A percentile compares a stretch with the other conserved stretches of the same genome.
Evolutionary conservation across 805 yeast genomes (phyloP).

Genomic region (Nakazawaea pomicola): DNA sequence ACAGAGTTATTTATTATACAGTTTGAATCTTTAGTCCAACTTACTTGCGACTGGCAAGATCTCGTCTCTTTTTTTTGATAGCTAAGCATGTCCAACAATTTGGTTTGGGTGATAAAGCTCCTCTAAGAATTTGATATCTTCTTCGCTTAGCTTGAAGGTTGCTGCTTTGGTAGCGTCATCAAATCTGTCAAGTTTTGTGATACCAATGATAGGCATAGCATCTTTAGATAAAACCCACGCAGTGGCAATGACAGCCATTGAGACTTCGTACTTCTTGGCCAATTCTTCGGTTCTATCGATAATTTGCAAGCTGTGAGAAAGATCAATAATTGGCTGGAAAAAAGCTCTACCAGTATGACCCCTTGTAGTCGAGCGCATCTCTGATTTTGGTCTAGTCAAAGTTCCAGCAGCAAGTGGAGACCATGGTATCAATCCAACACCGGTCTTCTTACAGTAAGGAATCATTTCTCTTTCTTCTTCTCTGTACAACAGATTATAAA

Average conservation of each 20-base stretch:
- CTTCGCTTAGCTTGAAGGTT: conserved; percentile 32
- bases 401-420: conserved; percentile 54
- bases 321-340: conserved; percentile 1
- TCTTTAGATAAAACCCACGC: conserved; percentile 54
- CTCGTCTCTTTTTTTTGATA: too few relatives aligned
- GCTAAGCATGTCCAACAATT: too few relatives aligned
- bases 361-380: not conserved
- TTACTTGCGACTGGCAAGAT: too few relatives aligned
- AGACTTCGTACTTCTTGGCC: conserved; percentile 37
- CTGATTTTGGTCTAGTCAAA: conserved; percentile 40
- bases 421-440: conserved; percentile 58
- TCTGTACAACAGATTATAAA: conserved; percentile 51
- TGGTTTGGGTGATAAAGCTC: conserved; percentile 28
- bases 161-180: conserved; percentile 46
- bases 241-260: conserved; percentile 51
- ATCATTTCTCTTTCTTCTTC: conserved; percentile 64
- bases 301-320: conserved; percentile 28
- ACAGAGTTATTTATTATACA: too few relatives aligned
- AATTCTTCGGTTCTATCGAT: conserved; percentile 48
- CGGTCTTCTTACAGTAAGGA: conserved; percentile 45
- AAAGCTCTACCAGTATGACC: not conserved
- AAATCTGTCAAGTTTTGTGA: conserved; percentile 41
- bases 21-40: too few relatives aligned
- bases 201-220: conserved; percentile 51
- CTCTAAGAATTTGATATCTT: conserved; percentile 31